These are phyloP conservation scores for Wallemia hederae DNA, from an alignment of 1,284 basidiomycete genomes.

Conservation along the genomic window DNA sequence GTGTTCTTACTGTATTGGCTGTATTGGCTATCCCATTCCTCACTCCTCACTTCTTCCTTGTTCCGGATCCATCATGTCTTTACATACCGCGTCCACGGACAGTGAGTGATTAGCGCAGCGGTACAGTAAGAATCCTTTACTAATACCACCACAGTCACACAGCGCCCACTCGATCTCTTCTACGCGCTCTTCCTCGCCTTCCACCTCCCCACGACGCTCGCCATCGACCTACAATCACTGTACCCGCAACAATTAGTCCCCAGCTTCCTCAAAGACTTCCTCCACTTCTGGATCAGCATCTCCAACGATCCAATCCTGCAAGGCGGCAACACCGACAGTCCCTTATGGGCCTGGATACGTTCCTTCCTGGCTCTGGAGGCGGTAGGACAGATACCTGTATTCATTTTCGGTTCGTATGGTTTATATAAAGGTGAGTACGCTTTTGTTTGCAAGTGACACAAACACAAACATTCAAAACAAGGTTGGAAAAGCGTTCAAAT, in stretches of 20 bases:
- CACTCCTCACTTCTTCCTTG: too few relatives aligned
- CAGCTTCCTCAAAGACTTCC: constrained; percentile 18
- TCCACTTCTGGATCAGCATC: constrained; percentile 8
- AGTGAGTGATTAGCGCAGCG: too few relatives aligned
- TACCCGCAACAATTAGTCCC: constrained; percentile 28
- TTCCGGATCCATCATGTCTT: background rate
- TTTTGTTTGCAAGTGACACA: background rate
- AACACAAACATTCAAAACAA: background rate
- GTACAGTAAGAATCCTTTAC: too few relatives aligned
- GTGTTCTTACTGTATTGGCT: too few relatives aligned
- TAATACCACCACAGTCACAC: background rate
- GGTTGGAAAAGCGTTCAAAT: constrained; percentile 19
- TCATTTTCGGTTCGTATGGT: constrained; percentile 32
- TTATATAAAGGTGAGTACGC: constrained; percentile 33
- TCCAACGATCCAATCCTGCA: constrained; percentile 5
- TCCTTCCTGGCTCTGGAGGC: constrained; percentile 31
- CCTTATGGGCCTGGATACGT: constrained; percentile 27
- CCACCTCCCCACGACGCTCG: background rate
- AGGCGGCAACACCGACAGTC: constrained; percentile 18
- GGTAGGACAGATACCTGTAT: constrained; percentile 44
- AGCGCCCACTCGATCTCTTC: background rate
- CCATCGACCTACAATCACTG: constrained; percentile 25
- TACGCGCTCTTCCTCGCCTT: background rate
- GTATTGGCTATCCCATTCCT: too few relatives aligned
- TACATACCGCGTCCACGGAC: too few relatives aligned